These are phyloP conservation scores for Pichia sp. DNA, from an alignment of 1,139 yeast species.

Conservation along the genomic window DNA sequence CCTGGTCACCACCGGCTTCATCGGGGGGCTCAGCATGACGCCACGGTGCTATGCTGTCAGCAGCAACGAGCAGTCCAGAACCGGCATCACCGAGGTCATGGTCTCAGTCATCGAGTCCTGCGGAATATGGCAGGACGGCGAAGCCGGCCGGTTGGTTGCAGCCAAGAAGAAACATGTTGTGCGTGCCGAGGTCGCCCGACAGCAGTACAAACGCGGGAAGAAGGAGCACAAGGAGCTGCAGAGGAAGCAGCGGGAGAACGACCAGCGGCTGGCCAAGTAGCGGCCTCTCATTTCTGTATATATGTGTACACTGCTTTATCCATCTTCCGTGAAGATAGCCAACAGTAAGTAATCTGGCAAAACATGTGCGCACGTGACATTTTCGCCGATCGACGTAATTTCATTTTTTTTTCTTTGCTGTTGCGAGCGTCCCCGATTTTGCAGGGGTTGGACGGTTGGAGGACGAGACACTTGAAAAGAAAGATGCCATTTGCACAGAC, in stretches of 20 bases:
- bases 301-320: too few species aligned
- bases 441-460: neutral
- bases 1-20: constrained; percentile 24
- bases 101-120: constrained; percentile 37
- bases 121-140: constrained; percentile 25
- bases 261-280: neutral
- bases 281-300: neutral
- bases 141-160: neutral
- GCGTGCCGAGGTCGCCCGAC: neutral
- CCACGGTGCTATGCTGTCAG: constrained; percentile 41
- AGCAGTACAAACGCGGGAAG: neutral
- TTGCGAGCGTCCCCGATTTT: neutral
- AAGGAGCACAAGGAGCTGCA: constrained; percentile 1
- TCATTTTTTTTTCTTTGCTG: neutral
- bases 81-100: constrained; percentile 39
- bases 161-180: constrained; percentile 1
- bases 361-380: neutral
- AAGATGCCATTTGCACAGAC: neutral
- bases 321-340: too few species aligned
- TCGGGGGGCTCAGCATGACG: constrained; percentile 29
- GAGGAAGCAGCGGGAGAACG: neutral
- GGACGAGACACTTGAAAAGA: neutral
- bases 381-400: neutral
- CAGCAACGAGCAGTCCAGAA: constrained; percentile 33
- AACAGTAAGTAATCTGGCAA: neutral